These are phyloP conservation scores for Euphorbia lathyris DNA, from an alignment of 345 rosid genomes.

Conservation along the genomic window DNA sequence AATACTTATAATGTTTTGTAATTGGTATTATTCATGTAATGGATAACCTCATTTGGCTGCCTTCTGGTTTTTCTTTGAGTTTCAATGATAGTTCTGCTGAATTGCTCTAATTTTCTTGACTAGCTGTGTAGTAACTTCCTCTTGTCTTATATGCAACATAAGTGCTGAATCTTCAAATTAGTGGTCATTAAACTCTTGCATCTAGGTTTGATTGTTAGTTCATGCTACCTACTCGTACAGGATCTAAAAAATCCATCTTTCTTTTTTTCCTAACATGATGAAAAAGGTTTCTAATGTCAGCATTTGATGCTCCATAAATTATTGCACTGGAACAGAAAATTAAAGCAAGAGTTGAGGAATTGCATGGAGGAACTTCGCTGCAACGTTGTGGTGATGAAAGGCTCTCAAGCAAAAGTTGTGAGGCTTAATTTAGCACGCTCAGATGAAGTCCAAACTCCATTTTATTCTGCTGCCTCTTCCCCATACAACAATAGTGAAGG, in stretches of 20 bases:
- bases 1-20: not conserved
- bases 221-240: not conserved
- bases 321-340: constrained; percentile 46
- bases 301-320: not conserved
- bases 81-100: not conserved
- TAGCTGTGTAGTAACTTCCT: not conserved
- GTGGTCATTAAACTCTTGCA: not conserved
- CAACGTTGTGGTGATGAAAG: constrained; percentile 60
- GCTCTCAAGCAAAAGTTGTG: constrained; percentile 59
- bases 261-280: not conserved
- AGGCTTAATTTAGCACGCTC: constrained; percentile 55
- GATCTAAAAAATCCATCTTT: not conserved
- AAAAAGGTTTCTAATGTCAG: not conserved
- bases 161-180: not conserved
- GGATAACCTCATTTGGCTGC: not conserved
- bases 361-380: constrained; percentile 70
- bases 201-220: not conserved
- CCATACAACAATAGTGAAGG: constrained; percentile 36
- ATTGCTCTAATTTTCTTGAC: not conserved
- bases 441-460: constrained; percentile 53
- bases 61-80: constrained; percentile 5
- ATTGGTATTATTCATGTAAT: not conserved
- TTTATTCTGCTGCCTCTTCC: constrained; percentile 52
- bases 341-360: constrained; percentile 57
- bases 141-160: not conserved